Base-by-base conservation (phyloP, 164 flowering plant species). In the Berberis thunbergii region DNA sequence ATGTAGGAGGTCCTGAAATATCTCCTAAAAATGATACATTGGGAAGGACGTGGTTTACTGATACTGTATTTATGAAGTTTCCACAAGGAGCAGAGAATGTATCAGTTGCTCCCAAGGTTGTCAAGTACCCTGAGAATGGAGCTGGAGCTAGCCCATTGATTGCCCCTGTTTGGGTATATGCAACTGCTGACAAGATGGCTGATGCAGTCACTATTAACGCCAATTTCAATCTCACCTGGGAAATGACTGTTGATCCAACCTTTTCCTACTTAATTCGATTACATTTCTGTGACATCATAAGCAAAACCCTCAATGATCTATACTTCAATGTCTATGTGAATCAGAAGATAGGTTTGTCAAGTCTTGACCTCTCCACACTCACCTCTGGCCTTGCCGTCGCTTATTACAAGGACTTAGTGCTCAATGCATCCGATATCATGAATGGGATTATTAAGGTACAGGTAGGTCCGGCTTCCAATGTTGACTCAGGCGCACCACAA, bases 281-380 rank as follows among this genome's bases (percentile, higher is more conserved):
- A 64, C 98, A 93, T 46, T 93, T 93, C 64, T 90, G 98, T 62
- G 98, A 93, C 58, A 85, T 93, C 42, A 81, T 93, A 40, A 90
- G 98, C 72, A 74, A 74, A 55, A 59, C 62, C 62, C 74, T 83
- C 6, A 78, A 88, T 66, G 83, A 83, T 3, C 67, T 93, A 49
- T 83, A 84, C 83, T 88, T 93, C 84, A 81, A 84, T 49, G 86
- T 90, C 4, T 93, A 88, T 59, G 66, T 93, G 6, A 86, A 86
- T 67, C 80, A 72, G 40, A 12, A 75, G 60, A 70, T 74, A 64
- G 94, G 76, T 0, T 73, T 74, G 2, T 72, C 86, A 2, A 46
- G 63, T 7, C 84, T 93, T n/a, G 98, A 90, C 64, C 84, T 93
- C 46, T 85, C 97, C 0, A 64, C 81, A 2, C 69, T 81, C 65